Evolutionary conservation across 1,284 basidiomycete genomes (phyloP).

Genomic region (Cryptococcus jaspeensis): DNA sequence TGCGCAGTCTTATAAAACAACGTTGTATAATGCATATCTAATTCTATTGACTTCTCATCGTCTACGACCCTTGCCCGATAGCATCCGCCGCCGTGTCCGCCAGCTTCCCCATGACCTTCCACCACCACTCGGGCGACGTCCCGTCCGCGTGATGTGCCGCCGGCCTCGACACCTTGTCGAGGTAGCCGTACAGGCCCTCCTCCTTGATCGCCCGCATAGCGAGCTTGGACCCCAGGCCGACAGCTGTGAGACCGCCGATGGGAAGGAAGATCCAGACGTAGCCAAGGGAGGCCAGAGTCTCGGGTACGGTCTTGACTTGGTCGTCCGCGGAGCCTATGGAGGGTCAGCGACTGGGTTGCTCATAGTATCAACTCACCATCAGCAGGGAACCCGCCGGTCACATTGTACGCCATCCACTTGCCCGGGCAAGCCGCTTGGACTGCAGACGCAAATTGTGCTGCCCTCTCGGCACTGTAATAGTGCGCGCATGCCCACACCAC

Average conservation of each 20-base stretch:
- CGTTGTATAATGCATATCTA: neutral
- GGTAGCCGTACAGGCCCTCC: conserved; percentile 6
- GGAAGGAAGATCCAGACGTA: conserved; percentile 19
- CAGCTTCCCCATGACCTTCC: conserved; percentile 17
- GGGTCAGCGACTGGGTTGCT: neutral
- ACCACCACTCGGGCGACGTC: conserved; percentile 20
- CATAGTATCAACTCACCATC: conserved; percentile 4
- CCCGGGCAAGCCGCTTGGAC: conserved; percentile 12
- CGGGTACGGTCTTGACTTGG: neutral
- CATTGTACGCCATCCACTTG: conserved; percentile 22
- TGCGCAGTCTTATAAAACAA: neutral
- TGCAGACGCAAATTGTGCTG: conserved; percentile 9
- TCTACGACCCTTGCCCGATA: conserved; percentile 8
- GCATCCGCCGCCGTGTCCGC: conserved; percentile 15
- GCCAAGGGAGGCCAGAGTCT: conserved; percentile 13
- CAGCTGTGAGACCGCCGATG: conserved; percentile 5
- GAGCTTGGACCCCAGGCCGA: conserved; percentile 5
- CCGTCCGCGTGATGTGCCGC: conserved; percentile 11
- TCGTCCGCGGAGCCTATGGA: neutral
- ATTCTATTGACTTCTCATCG: no score
- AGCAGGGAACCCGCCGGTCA: conserved; percentile 3
- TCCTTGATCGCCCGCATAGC: conserved; percentile 12
- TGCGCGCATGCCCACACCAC: conserved; percentile 62
- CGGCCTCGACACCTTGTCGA: conserved; percentile 8
- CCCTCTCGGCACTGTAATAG: neutral